A percentile compares a stretch with the other conserved stretches of the same genome.
Conservation (phyloP, 257 asterid genomes). For the Nicotiana tabacum region DNA sequence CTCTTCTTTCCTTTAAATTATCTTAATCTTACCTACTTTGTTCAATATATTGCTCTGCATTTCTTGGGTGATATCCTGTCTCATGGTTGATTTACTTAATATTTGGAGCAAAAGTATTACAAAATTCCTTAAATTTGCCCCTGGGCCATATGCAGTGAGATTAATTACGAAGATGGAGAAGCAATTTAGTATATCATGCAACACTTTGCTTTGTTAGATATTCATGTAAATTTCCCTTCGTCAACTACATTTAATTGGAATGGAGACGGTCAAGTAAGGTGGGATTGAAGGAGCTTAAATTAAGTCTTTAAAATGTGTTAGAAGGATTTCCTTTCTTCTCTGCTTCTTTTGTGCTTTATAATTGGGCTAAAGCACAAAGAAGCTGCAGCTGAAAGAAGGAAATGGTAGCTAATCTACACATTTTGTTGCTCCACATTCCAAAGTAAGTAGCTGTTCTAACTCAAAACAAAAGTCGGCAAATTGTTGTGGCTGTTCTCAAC, state of each 20-base stretch:
- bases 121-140: no score
- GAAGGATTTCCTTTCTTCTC: background rate
- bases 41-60: no score
- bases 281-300: background rate
- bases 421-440: background rate
- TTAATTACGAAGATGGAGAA: no score
- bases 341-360: background rate
- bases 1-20: background rate
- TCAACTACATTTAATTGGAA: background rate
- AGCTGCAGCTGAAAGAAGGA: background rate
- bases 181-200: no score
- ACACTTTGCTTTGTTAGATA: no score
- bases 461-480: background rate
- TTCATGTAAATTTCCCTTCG: background rate
- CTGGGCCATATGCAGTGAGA: no score
- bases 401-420: background rate
- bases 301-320: background rate
- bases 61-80: no score
- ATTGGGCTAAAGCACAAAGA: background rate
- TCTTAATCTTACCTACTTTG: no score
- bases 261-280: background rate
- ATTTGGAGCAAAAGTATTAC: no score
- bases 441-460: background rate
- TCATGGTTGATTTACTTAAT: no score
- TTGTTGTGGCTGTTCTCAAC: no score